Conservation (phyloP, 148 eudicot species). For the Heliamphora exappendiculata region DNA sequence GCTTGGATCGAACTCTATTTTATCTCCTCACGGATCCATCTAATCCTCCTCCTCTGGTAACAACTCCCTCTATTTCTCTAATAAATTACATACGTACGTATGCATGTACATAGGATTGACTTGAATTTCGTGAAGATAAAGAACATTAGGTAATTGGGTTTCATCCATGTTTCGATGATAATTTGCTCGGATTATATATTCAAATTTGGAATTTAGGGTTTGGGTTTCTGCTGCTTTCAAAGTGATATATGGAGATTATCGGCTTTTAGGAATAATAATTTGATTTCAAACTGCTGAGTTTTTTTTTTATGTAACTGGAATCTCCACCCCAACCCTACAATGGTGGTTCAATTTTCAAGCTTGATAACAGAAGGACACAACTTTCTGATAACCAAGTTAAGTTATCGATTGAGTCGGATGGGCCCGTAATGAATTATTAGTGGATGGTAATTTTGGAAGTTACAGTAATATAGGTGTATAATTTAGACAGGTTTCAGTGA, state of each 20-base stretch:
- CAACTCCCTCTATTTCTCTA: not conserved
- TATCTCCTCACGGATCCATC: conserved; percentile 1
- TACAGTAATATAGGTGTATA: too few relatives aligned
- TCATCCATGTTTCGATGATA: not conserved
- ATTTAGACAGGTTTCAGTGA: too few relatives aligned
- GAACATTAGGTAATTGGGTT: not conserved
- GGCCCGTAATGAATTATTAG: too few relatives aligned
- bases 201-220: not conserved
- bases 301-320: not conserved
- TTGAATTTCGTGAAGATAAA: not conserved
- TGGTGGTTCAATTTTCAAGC: too few relatives aligned
- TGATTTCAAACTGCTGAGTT: not conserved
- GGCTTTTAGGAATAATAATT: not conserved
- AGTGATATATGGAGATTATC: not conserved
- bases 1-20: not conserved
- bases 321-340: too few relatives aligned
- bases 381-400: too few relatives aligned
- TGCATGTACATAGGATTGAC: not conserved
- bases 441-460: too few relatives aligned
- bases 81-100: not conserved
- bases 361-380: too few relatives aligned
- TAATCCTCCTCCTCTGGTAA: not conserved
- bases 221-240: not conserved
- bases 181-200: not conserved
- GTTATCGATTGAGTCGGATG: too few relatives aligned